Evolutionary conservation across 83 land plant species (phyloP), one percentile per base, ranked within the genome.

Genomic region (Thuja plicata): DNA sequence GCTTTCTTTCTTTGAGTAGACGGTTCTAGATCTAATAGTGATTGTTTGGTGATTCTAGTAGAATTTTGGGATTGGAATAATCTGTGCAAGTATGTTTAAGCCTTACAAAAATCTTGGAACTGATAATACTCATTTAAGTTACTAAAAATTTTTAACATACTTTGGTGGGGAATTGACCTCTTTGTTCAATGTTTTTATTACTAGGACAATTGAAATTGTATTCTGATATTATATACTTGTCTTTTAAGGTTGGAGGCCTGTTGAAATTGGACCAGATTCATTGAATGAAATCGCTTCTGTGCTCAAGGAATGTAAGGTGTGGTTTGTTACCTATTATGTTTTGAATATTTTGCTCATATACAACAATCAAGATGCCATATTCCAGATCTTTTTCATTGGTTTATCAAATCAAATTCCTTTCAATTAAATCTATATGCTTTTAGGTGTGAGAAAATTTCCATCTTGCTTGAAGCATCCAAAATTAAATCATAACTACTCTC

Each of bases 251-350:
- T 94, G 96, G 96, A 62, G 85, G 62, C 96, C 96, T 86, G 77
- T 92, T 89, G 96, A 92, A 88, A 85, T 94, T 89, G 97, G 95
- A 80, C 97, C 97, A 81, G 78, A 8, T 6, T 90, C 94, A 21
- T n/a, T 91, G 89, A 89, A 90, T 66, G 92, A 95, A 55, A 89
- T 95, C 34, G 80, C 62, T 15, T 84, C 91, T 76, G 55, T 90
- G 41, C 89, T 95, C 46, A 86, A 84, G 84, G 87, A 82, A 50
- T 90, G 93, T 91, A 94, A 95, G 96, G 96, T 95, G 79, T 77
- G 43, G 54, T 70, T 40, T 12, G 15, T 21, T 86, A 60, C 34
- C n/a, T 30, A 21, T 34, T 62, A 57, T 37, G 3, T 17, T 86
- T 62, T 1, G 10, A 38, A 81, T n/a, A 48, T 48, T n/a, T 35